Base-by-base conservation (phyloP, 1,139 yeast species). In the Blastobotrys persicus region DNA sequence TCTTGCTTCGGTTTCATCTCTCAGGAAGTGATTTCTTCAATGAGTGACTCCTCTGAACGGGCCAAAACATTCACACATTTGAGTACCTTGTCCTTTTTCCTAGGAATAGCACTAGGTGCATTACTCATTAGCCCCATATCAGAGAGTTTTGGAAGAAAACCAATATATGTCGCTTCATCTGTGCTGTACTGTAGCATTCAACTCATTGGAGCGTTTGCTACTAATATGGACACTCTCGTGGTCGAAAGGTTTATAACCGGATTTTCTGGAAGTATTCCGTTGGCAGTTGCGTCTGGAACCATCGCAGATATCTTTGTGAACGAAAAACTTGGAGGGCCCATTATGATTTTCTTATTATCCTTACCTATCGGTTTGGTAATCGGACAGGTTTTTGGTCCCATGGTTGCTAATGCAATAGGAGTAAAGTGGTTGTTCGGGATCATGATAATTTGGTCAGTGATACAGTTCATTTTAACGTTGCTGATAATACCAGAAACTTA, bases 311-410 rank as follows among this genome's bases (percentile, higher is more conserved):
- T 49, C 37, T 49, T 49, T 32, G n/a, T 19, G 13, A 40, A 46
- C 16, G 45, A 46, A 23, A 20, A 13, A 7, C 37, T 46, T 28
- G 88, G 87, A 16, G 72, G 83, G n/a, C 85, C 87, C 12, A 77
- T 83, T 71, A 80, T 85, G 1, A 68, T 82, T 39, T 80, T 77
- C 59, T 74, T 83, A 17, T 71, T 81, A 49, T 74, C 83, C 23
- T 85, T 85, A 2, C 80, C 81, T 59, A 69, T 81, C 6, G 88
- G 88, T 1, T 88, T 88, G 0, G 78, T 81, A 2, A 58, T 83
- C 16, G 88, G 88, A 1, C 87, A 85, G 9, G 61, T 81, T 12
- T 76, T 80, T 5, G 75, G 81, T 45, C 87, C 85, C 0, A 81
- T 81, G 51, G 74, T 83, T 47, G 72, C 77, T 51, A 74, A 74